Conservation (phyloP, 805 yeast genomes). For the Kodamaea hsintzibuensis region DNA sequence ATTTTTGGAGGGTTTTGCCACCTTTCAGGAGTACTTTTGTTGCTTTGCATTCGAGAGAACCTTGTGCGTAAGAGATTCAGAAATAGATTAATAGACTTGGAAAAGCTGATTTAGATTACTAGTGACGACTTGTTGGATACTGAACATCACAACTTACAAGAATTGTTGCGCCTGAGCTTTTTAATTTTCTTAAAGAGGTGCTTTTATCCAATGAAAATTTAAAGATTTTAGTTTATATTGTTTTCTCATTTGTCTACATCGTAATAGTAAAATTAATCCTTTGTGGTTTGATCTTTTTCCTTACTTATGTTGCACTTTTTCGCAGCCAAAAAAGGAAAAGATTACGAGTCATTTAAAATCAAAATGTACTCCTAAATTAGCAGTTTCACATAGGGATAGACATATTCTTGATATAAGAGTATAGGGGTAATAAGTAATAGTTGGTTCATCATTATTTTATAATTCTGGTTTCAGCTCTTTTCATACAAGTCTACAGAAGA, state of each 20-base stretch:
- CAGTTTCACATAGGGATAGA: no score
- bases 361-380: no score
- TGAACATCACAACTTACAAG: neutral
- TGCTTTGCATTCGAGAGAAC: slow-evolving; percentile 53
- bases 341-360: no score
- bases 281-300: no score
- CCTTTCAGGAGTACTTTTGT: slow-evolving; percentile 40
- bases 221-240: neutral
- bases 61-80: slow-evolving; percentile 38
- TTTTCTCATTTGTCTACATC: neutral
- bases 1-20: slow-evolving; percentile 57
- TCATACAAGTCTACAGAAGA: no score
- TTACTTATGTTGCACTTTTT: no score
- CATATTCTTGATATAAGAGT: no score
- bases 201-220: neutral
- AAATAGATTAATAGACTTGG: neutral
- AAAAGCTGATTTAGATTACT: neutral
- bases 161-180: neutral
- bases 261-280: no score
- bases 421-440: no score
- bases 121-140: neutral
- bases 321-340: no score
- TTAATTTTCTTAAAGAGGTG: neutral
- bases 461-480: no score
- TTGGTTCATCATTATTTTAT: no score